phyloP scores from a whole-genome alignment of 495 filamentous ascomycete species.

The Aspergillus egyptiacus region DNA sequence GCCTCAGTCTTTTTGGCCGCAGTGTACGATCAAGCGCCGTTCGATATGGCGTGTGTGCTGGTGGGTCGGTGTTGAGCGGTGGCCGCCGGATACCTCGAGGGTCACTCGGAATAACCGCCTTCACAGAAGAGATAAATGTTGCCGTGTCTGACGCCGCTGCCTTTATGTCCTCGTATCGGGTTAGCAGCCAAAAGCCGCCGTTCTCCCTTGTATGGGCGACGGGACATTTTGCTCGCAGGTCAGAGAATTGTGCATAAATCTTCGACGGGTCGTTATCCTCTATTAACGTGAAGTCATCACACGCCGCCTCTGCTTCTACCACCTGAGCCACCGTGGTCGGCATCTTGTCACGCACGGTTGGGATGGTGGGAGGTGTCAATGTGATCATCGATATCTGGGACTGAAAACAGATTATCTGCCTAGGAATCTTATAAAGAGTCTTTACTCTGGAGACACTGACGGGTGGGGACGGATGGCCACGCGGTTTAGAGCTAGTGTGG shows the following conservation, averaged over 20 bases:
- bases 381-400: no score
- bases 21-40: constrained; percentile 1
- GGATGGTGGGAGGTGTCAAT: no score
- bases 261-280: neutral
- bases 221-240: neutral
- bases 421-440: no score
- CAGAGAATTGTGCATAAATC: neutral
- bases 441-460: no score
- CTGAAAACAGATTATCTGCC: no score
- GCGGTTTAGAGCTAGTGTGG: no score
- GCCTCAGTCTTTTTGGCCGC: neutral
- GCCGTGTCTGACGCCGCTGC: neutral
- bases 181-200: neutral
- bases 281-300: neutral
- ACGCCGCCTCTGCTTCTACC: no score
- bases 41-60: neutral
- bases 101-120: neutral
- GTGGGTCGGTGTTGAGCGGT: constrained; percentile 1
- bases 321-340: no score
- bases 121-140: neutral
- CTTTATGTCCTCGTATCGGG: constrained; percentile 1
- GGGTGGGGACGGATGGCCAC: no score
- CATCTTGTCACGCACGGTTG: no score
- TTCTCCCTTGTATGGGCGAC: neutral
- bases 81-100: constrained; percentile 3